Conservation (phyloP, 2,329 filamentous ascomycete genomes). For the Arthrobotrys pseudoclavata region DNA sequence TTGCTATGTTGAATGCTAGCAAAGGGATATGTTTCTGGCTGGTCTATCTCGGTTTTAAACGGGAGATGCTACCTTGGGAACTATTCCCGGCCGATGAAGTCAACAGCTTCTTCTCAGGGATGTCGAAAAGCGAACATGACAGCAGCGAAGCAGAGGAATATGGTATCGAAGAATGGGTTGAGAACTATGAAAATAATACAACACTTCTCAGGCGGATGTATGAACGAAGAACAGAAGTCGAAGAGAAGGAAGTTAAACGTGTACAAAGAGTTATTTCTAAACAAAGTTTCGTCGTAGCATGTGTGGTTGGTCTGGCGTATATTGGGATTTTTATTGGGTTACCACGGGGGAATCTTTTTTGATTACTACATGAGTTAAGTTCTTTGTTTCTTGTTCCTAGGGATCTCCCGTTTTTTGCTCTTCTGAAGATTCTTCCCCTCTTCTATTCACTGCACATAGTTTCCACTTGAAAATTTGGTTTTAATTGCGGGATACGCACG, state of each 20-base stretch:
- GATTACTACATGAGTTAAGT: constrained; percentile 30
- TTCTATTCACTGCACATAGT: constrained; percentile 39
- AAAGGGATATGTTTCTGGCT: constrained; percentile 58
- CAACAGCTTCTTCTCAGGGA: constrained; percentile 41
- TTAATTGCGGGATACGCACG: constrained; percentile 48
- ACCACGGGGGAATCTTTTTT: constrained; percentile 55
- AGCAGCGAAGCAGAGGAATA: constrained; percentile 53
- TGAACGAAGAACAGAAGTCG: constrained; percentile 52
- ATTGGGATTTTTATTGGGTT: constrained; percentile 58
- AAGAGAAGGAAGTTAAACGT: constrained; percentile 59
- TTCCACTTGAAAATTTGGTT: constrained; percentile 37
- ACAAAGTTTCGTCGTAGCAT: constrained; percentile 56
- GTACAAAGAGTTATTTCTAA: constrained; percentile 60
- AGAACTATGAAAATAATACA: constrained; percentile 58
- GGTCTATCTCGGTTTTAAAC: constrained; percentile 53
- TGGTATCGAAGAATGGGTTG: constrained; percentile 57
- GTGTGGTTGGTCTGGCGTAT: constrained; percentile 56
- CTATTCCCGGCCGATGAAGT: constrained; percentile 55
- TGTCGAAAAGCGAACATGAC: constrained; percentile 42
- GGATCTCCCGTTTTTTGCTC: background rate
- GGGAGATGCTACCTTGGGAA: constrained; percentile 57
- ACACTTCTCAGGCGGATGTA: constrained; percentile 51
- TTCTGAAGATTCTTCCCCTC: background rate
- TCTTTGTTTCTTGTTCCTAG: background rate
- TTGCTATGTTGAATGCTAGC: constrained; percentile 52